Conservation (phyloP, 805 yeast genomes). For the Cyberlindnera samutprakarnensis region DNA sequence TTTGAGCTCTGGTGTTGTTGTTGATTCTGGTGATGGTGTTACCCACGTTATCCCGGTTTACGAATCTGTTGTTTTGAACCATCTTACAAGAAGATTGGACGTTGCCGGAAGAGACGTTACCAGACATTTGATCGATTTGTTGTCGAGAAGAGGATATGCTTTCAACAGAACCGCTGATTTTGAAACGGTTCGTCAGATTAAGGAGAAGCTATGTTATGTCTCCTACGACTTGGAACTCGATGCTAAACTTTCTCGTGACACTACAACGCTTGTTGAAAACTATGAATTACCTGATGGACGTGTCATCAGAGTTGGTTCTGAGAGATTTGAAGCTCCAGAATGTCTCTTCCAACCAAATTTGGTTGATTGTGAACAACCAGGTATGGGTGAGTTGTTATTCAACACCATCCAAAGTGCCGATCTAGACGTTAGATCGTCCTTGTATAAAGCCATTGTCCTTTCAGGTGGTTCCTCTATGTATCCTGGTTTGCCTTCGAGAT, state of each 20-base stretch:
- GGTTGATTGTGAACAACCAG: slow-evolving; percentile 95
- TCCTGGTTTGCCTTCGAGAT: slow-evolving; percentile 93
- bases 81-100: slow-evolving; percentile 84
- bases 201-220: slow-evolving; percentile 92
- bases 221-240: slow-evolving; percentile 91
- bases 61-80: slow-evolving; percentile 94
- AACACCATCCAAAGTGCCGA: slow-evolving; percentile 93
- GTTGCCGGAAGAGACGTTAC: slow-evolving; percentile 99
- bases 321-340: slow-evolving; percentile 95
- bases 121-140: slow-evolving; percentile 83
- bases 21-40: slow-evolving; percentile 98
- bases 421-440: slow-evolving; percentile 81
- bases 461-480: slow-evolving; percentile 99
- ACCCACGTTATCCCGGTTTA: slow-evolving; percentile 98
- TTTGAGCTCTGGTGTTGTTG: slow-evolving; percentile 93
- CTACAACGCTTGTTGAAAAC: slow-evolving; percentile 88
- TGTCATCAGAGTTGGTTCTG: slow-evolving; percentile 87
- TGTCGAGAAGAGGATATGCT: slow-evolving; percentile 94
- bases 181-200: slow-evolving; percentile 96
- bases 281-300: slow-evolving; percentile 97
- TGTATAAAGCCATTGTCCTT: slow-evolving; percentile 86
- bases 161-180: slow-evolving; percentile 98
- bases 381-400: slow-evolving; percentile 88
- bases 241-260: slow-evolving; percentile 78
- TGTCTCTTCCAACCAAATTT: slow-evolving; percentile 93